Percentiles rank a stretch among this genome's conserved stretches.
phyloP scores from a whole-genome alignment of 306 rosid species.

The Erythrophleum fordii region DNA sequence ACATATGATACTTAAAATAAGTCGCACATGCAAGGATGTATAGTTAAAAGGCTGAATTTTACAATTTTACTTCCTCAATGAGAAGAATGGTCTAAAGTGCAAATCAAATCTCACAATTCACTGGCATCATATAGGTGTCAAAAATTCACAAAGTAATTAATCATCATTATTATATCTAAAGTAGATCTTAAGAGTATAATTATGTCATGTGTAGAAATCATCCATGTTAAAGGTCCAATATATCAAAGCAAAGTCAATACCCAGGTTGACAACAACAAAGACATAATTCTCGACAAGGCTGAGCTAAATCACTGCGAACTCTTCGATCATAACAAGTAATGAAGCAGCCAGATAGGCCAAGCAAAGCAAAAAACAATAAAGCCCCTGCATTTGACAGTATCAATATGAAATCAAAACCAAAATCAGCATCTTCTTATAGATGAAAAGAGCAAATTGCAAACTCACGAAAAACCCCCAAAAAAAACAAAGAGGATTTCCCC shows the following conservation, averaged over 20 bases:
- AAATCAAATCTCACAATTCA: constrained; percentile 20
- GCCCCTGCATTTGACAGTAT: constrained; percentile 73
- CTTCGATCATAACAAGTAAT: constrained; percentile 97
- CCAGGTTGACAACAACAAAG: constrained; percentile 99
- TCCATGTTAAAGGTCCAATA: constrained; percentile 15
- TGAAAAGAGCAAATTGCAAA: constrained; percentile 24
- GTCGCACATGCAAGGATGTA: constrained; percentile 19
- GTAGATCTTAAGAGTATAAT: constrained; percentile 23
- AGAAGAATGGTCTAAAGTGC: constrained; percentile 6
- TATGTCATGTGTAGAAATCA: constrained; percentile 17
- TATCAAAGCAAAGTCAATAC: constrained; percentile 52
- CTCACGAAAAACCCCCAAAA: neutral
- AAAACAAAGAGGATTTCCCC: too few relatives aligned
- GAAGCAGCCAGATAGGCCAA: constrained; percentile 98
- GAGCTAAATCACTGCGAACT: constrained; percentile 98
- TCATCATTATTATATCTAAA: constrained; percentile 6
- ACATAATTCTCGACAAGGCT: constrained; percentile 97
- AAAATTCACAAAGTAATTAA: constrained; percentile 24
- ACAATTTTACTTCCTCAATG: neutral
- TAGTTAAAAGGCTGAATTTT: neutral
- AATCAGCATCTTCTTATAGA: constrained; percentile 18
- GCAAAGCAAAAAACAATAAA: constrained; percentile 86
- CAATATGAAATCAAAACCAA: constrained; percentile 35
- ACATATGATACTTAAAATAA: constrained; percentile 9
- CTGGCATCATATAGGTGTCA: constrained; percentile 13